Evolutionary conservation across 2,329 filamentous ascomycete species (phyloP).

Genomic region (Cladosporium sp.): DNA sequence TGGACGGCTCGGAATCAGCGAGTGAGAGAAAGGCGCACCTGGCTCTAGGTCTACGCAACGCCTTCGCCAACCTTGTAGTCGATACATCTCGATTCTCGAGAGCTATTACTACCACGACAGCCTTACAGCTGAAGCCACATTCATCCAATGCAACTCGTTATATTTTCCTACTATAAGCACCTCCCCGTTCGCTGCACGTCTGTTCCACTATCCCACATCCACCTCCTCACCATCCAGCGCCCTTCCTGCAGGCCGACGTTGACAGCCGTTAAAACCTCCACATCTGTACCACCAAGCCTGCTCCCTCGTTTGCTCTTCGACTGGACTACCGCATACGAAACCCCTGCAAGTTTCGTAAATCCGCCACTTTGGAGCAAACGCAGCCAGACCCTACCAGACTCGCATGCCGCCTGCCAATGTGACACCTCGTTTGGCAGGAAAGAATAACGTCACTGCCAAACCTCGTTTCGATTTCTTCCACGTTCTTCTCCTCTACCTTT

Average conservation of each 20-base stretch:
- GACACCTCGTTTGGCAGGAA: background rate
- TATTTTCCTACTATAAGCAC: background rate
- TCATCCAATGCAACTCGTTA: background rate
- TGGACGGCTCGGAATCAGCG: background rate
- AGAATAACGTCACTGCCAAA: background rate
- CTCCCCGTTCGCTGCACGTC: background rate
- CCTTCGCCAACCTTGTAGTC: background rate
- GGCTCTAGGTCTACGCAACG: slow-evolving; percentile 2
- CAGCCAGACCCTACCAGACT: slow-evolving; percentile 15
- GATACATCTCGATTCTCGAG: background rate
- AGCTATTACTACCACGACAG: background rate
- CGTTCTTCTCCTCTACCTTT: background rate
- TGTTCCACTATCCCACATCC: background rate
- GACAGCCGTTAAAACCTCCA: slow-evolving; percentile 23
- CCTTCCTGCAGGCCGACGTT: slow-evolving; percentile 20
- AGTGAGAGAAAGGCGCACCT: background rate
- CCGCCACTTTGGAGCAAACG: slow-evolving; percentile 20
- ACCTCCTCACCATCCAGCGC: background rate
- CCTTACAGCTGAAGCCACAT: background rate
- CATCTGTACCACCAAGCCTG: slow-evolving; percentile 9
- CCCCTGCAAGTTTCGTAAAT: slow-evolving; percentile 20
- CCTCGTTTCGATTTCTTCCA: background rate
- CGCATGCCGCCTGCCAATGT: slow-evolving; percentile 12
- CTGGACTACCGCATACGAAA: slow-evolving; percentile 10
- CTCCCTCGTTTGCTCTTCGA: slow-evolving; percentile 15